These are phyloP conservation scores for Luvunga scandens DNA, from an alignment of 345 rosid genomes.

Conservation along the genomic window DNA sequence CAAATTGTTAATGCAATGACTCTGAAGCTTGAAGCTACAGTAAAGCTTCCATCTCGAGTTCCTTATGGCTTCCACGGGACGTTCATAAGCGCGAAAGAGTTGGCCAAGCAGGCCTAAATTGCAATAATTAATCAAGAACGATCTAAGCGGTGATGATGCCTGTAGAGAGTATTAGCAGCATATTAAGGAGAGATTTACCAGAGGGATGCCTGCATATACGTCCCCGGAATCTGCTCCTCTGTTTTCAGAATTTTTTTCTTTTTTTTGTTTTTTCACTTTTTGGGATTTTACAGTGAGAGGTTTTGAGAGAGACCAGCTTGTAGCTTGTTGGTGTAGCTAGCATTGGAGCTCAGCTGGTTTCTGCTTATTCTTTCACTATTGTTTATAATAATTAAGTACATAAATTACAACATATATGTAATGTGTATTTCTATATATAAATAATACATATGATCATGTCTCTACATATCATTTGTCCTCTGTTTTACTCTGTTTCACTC, in stretches of 20 bases:
- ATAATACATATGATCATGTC: not conserved
- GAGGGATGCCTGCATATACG: slow-evolving; percentile 69
- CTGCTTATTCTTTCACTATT: slow-evolving; percentile 44
- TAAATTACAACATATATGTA: not conserved
- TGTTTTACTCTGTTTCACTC: slow-evolving; percentile 9
- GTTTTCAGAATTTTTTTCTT: slow-evolving; percentile 5
- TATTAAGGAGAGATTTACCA: slow-evolving; percentile 38
- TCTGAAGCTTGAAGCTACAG: slow-evolving; percentile 55
- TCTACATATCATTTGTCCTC: not conserved
- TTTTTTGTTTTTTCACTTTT: too few relatives aligned
- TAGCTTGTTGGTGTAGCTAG: slow-evolving; percentile 56
- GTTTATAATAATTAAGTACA: slow-evolving; percentile 3
- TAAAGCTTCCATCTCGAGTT: slow-evolving; percentile 75
- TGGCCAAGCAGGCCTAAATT: slow-evolving; percentile 44
- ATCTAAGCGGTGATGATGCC: not conserved
- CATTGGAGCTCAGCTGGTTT: slow-evolving; percentile 72
- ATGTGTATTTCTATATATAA: not conserved
- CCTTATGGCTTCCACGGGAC: slow-evolving; percentile 93
- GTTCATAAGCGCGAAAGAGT: slow-evolving; percentile 50
- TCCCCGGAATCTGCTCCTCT: slow-evolving; percentile 74
- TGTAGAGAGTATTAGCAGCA: not conserved
- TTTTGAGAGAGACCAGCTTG: slow-evolving; percentile 52
- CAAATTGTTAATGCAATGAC: slow-evolving; percentile 63
- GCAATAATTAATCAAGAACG: not conserved
- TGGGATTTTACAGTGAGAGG: slow-evolving; percentile 26